Percentiles rank a stretch among this genome's conserved stretches.
These are phyloP conservation scores for Tylopilus sp. DNA, from an alignment of 768 basidiomycete species.

Conservation along the genomic window DNA sequence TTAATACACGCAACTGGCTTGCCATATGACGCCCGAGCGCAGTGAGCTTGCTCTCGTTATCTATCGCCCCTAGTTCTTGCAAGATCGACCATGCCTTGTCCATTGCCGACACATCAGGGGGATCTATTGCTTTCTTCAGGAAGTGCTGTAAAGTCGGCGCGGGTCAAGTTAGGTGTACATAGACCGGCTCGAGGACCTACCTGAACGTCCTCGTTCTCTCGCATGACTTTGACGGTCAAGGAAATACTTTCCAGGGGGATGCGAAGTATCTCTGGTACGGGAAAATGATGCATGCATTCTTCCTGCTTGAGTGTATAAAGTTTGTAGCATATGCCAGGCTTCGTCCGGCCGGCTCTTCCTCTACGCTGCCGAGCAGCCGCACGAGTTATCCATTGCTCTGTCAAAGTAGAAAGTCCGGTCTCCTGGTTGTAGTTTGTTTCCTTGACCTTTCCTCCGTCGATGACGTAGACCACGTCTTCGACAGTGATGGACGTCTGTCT, in stretches of 20 bases:
- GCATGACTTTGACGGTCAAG: slow-evolving; percentile 76
- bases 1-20: slow-evolving; percentile 10
- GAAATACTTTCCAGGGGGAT: slow-evolving; percentile 82
- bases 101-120: slow-evolving; percentile 72
- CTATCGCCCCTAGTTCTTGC: slow-evolving; percentile 75
- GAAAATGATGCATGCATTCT: slow-evolving; percentile 62
- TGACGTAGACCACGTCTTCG: slow-evolving; percentile 81
- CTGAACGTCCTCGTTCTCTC: slow-evolving; percentile 75
- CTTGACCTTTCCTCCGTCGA: slow-evolving; percentile 84
- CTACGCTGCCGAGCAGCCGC: slow-evolving; percentile 82
- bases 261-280: slow-evolving; percentile 84
- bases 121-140: slow-evolving; percentile 74
- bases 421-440: slow-evolving; percentile 73
- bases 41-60: slow-evolving; percentile 60
- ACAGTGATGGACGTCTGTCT: slow-evolving; percentile 84
- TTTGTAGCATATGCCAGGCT: slow-evolving; percentile 82
- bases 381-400: slow-evolving; percentile 72
- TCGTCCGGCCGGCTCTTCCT: slow-evolving; percentile 88
- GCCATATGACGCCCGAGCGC: slow-evolving; percentile 82
- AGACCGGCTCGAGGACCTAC: slow-evolving; percentile 34
- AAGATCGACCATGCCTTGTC: slow-evolving; percentile 73
- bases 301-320: slow-evolving; percentile 77
- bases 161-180: not conserved
- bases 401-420: slow-evolving; percentile 68
- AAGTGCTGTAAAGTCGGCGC: slow-evolving; percentile 44